Base-by-base conservation (phyloP, 2,329 filamentous ascomycete species). In the Colletotrichum lupini region DNA sequence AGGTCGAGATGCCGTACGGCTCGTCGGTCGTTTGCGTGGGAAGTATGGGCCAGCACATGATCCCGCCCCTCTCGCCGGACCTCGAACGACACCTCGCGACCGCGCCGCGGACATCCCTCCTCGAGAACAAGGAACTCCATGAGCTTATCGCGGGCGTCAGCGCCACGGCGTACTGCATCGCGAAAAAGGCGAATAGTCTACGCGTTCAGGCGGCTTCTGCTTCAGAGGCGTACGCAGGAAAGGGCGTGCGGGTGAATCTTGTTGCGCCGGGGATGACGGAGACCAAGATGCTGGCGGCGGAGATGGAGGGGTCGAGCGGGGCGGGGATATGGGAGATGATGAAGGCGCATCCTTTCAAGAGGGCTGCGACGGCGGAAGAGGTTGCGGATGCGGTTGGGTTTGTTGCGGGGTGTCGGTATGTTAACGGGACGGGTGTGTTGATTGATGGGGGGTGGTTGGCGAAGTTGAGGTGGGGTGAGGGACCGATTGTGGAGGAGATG, bases 301-400 rank as follows among this genome's bases (percentile, higher is more conserved):
- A 71, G 46, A 61, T 49, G 68, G 53, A 46, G 28, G 1, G 26
- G 0, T 46, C 1, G 14, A 26, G 26, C 1, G 62, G 55, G 12
- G 55, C 59, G 4, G 56, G 19, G n/a, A 55, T 67, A 0, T 1
- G 32, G 35, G 26, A 49, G 32, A 71, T 71, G 49, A 61, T 71
- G 22, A 63, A 57, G 35, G 22, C 22, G 14, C 52, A 55, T 49
- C 68, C 68, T 32, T n/a, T 67, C 49, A 53, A 32, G 32, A 71
- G 68, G n/a, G 63, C 63, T 2, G 63, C 56, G 1, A 67, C 30
- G 14, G 46, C 35, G 16, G 63, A 71, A 16, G 68, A 71, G 57
- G 26, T 71, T 32, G 68, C 68, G 2, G 63, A 71, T 9, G 68
- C n/a, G 24, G 19, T 71, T 28, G 56, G n/a, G 57, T 71, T 71